phyloP scores from a whole-genome alignment of 2,329 filamentous ascomycete species.

The Leptographium galeiforme region DNA sequence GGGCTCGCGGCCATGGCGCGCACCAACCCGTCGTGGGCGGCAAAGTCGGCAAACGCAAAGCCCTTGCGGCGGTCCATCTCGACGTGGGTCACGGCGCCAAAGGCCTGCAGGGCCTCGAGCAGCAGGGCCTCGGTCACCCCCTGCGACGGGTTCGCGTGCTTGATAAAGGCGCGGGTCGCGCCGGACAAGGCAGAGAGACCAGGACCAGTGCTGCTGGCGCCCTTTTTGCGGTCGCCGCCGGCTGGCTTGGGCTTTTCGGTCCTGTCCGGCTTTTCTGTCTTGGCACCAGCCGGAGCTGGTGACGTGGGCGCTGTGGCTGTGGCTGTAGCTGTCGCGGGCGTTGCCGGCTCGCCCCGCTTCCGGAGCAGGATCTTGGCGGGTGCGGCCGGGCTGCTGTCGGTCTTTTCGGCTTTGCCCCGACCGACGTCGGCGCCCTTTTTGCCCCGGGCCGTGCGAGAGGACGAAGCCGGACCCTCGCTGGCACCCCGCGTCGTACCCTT shows the following conservation, averaged over 20 bases:
- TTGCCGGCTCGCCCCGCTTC: constrained; percentile 19
- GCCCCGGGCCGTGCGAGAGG: constrained; percentile 7
- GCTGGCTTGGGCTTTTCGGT: background rate
- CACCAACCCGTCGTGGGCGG: constrained; percentile 54
- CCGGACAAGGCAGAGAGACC: constrained; percentile 18
- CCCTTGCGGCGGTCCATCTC: constrained; percentile 93
- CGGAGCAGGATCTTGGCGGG: constrained; percentile 23
- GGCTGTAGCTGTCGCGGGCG: constrained; percentile 12
- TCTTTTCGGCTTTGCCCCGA: constrained; percentile 14
- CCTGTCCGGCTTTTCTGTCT: background rate
- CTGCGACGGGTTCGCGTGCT: constrained; percentile 78
- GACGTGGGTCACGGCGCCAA: constrained; percentile 63
- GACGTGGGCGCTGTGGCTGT: constrained; percentile 14
- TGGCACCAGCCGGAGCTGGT: constrained; percentile 3
- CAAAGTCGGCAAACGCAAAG: constrained; percentile 86
- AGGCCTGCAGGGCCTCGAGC: constrained; percentile 57
- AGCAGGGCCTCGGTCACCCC: constrained; percentile 77
- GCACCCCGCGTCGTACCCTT: background rate
- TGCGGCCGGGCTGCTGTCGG: constrained; percentile 13
- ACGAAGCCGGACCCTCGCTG: background rate
- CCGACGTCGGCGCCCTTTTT: constrained; percentile 10
- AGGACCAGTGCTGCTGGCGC: constrained; percentile 12
- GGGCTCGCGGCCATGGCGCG: constrained; percentile 75
- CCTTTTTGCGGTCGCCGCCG: constrained; percentile 6
- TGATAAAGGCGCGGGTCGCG: constrained; percentile 59